Evolutionary conservation across 179 eudicot genomes (phyloP).

Genomic region (Amaranthus tricolor): DNA sequence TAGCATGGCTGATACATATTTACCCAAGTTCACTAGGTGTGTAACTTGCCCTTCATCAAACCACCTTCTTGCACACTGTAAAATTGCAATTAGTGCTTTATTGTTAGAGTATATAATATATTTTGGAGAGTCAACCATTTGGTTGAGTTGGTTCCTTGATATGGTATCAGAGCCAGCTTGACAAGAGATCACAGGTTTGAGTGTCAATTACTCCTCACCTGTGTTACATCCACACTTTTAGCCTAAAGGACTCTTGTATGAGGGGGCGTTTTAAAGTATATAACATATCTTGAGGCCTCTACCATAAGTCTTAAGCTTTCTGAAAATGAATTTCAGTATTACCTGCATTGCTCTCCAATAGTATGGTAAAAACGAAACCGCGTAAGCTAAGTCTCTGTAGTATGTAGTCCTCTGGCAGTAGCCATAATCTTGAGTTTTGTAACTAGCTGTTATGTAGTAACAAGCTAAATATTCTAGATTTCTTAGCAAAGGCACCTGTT

Average conservation of each 20-base stretch:
- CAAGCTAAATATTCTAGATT: slow-evolving; percentile 75
- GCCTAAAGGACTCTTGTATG: too few relatives aligned
- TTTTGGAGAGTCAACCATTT: too few relatives aligned
- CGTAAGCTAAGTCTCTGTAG: slow-evolving; percentile 82
- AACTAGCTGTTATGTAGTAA: slow-evolving; percentile 89
- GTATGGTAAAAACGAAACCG: slow-evolving; percentile 90
- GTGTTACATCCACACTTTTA: too few relatives aligned
- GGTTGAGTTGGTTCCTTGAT: too few relatives aligned
- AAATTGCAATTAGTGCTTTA: not conserved
- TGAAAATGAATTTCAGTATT: not conserved
- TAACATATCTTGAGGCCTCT: too few relatives aligned
- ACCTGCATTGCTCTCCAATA: slow-evolving; percentile 99
- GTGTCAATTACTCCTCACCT: too few relatives aligned
- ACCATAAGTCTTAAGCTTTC: too few relatives aligned
- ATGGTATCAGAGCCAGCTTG: too few relatives aligned
- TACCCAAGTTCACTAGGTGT: slow-evolving; percentile 79
- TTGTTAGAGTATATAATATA: too few relatives aligned
- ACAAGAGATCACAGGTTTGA: too few relatives aligned
- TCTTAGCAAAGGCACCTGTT: slow-evolving; percentile 82
- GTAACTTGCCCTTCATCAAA: slow-evolving; percentile 86
- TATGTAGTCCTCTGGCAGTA: slow-evolving; percentile 63
- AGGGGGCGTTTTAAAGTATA: too few relatives aligned
- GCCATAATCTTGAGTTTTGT: slow-evolving; percentile 81
- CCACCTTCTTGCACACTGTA: slow-evolving; percentile 94
- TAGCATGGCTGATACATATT: slow-evolving; percentile 94